Evolutionary conservation across 2,329 filamentous ascomycete species (phyloP), one percentile per base, ranked within the genome.

Genomic region (Aspergillus niger): DNA sequence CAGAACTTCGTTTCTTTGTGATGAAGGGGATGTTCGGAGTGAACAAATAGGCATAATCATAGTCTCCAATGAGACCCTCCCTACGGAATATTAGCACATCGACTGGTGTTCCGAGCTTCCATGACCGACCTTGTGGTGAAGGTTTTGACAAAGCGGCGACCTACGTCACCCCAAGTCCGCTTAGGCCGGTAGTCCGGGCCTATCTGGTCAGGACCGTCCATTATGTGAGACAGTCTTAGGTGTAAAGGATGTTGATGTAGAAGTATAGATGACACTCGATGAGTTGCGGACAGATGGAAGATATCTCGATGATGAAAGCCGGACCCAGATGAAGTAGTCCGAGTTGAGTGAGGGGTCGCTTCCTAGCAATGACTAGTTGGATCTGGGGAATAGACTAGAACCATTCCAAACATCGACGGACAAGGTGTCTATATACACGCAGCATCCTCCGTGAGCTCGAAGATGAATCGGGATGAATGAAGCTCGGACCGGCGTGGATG

Each of bases 1-100:
- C 84, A n/a, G 82, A 80, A 59, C 80, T 78, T 15, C 79, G 79
- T 8, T 79, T 69, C 73, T 85, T 86, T 71, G 85, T 87, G 82
- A 95, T 87, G 76, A 97, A 97, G 0, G 93, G 93, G 22, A 97
- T 77, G 67, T 91, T 92, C 1, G 84, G 91, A 22, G 81, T 86
- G 82, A 97, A 96, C 43, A 97, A 87, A 71, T 92, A 95, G 38
- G 76, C 90, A 83, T 97, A 97, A 82, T 97, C 90, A 76, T 97
- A 97, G 69, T 87, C 83, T 64, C 93, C 93, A 58, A 97, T 76
- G 26, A 97, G 83, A 11, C 93, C 93, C 1, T 92, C 84, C 63
- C 81, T 87, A 49, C 41, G 10, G 26, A 8, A 3, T 6, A 47
- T 61, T 32, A 52, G 49, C 13, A 20, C 36, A n/a, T 36, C 22